phyloP scores from a whole-genome alignment of 169 alveolate genomes.

The Eimeria praecox region DNA sequence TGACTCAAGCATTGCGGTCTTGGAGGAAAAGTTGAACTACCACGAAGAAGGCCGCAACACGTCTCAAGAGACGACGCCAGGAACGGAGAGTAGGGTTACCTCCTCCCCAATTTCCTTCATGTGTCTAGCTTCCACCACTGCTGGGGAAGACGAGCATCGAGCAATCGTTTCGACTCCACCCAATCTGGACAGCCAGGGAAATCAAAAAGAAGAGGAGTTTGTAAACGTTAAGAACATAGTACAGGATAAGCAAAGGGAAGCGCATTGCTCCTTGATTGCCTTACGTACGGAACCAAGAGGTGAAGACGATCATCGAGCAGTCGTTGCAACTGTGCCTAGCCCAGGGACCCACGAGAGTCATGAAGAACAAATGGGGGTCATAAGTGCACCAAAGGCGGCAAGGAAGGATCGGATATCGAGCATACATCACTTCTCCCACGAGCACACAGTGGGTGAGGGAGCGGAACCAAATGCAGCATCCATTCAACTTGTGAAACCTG shows the following conservation, averaged over 20 bases:
- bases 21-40: background rate
- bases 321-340: background rate
- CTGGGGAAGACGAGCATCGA: constrained; percentile 18
- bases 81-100: constrained; percentile 22
- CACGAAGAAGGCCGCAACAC: constrained; percentile 7
- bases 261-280: background rate
- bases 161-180: constrained; percentile 5
- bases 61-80: constrained; percentile 44
- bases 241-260: background rate
- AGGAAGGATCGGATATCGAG: background rate
- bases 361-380: background rate
- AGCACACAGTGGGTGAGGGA: background rate
- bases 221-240: background rate
- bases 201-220: background rate
- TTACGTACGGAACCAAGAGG: background rate
- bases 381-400: background rate
- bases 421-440: background rate
- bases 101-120: background rate
- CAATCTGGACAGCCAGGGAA: background rate
- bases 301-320: background rate
- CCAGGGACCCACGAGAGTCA: background rate
- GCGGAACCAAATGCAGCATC: background rate
- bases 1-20: background rate
- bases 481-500: background rate
- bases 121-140: constrained; percentile 23